Percentiles rank a stretch among this genome's conserved stretches.
Conservation (phyloP, 1,284 basidiomycete species). For the Volvariella volvacea region DNA sequence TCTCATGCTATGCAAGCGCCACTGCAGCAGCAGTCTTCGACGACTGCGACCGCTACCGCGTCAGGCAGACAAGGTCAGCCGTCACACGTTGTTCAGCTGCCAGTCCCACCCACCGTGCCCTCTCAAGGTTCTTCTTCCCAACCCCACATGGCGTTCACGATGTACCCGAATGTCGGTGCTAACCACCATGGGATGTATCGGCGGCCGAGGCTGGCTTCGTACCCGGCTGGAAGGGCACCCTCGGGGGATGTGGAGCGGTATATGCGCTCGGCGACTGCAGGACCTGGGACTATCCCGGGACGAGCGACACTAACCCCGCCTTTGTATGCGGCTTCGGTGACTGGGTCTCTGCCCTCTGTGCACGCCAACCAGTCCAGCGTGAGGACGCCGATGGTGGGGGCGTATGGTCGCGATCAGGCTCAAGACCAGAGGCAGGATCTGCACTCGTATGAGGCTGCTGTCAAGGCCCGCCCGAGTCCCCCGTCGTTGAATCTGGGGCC, state of each 20-base stretch:
- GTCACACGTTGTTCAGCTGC: too few species aligned
- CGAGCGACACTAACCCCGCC: too few species aligned
- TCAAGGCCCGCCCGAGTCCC: conserved; percentile 60
- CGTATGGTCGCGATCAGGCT: conserved; percentile 5
- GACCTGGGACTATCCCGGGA: conserved; percentile 12
- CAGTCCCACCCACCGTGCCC: too few species aligned
- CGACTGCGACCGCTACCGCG: conserved; percentile 5
- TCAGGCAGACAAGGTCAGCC: too few species aligned
- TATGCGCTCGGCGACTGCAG: conserved; percentile 4
- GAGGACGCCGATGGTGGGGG: conserved; percentile 14
- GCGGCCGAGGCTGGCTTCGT: conserved; percentile 51
- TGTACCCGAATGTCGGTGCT: conserved; percentile 11
- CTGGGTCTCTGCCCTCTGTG: too few species aligned
- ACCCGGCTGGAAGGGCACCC: conserved; percentile 64
- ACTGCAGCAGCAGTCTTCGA: neutral
- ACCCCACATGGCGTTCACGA: too few species aligned
- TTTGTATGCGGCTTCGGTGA: too few species aligned
- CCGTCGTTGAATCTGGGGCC: conserved; percentile 40
- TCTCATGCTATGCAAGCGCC: conserved; percentile 4
- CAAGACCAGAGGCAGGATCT: conserved; percentile 50
- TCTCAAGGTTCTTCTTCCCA: too few species aligned
- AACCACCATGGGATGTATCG: conserved; percentile 24
- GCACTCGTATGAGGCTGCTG: conserved; percentile 66
- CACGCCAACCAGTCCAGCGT: conserved; percentile 8
- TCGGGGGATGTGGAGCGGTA: conserved; percentile 17